Conservation (phyloP, 495 filamentous ascomycete species). For the Penicillium lividum region DNA sequence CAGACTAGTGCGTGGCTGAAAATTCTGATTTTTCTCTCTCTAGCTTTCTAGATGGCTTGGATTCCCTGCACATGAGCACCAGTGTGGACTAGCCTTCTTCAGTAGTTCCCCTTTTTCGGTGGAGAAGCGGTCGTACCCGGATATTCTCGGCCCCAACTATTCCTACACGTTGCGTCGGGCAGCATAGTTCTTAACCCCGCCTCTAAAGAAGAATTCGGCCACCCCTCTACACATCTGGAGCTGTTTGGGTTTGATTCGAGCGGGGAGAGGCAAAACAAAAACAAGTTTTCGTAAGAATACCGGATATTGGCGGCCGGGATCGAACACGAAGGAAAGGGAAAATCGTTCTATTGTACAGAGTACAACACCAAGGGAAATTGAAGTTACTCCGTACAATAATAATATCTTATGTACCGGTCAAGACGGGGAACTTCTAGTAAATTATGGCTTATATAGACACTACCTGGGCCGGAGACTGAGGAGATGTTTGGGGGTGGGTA, state of each 20-base stretch:
- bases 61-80: not conserved
- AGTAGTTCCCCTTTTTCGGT: conserved; percentile 2
- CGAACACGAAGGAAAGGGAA: not conserved
- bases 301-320: not conserved
- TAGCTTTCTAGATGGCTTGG: not conserved
- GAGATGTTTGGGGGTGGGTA: too few species aligned
- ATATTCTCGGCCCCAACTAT: conserved; percentile 23
- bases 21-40: conserved; percentile 2
- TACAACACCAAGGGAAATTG: too few species aligned
- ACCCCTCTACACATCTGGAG: not conserved
- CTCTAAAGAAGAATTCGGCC: conserved; percentile 17
- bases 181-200: conserved; percentile 17
- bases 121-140: conserved; percentile 16
- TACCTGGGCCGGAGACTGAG: too few species aligned
- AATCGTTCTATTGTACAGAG: too few species aligned
- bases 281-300: not conserved
- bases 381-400: too few species aligned
- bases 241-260: conserved; percentile 5
- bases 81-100: not conserved
- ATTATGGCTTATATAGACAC: too few species aligned
- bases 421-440: too few species aligned
- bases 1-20: not conserved
- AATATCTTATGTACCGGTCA: too few species aligned
- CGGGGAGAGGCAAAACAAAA: conserved; percentile 4
- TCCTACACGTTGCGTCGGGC: conserved; percentile 14